Evolutionary conservation across 768 basidiomycete species (phyloP), one percentile per base, ranked within the genome.

Genomic region (Agrocybe chaxingu): DNA sequence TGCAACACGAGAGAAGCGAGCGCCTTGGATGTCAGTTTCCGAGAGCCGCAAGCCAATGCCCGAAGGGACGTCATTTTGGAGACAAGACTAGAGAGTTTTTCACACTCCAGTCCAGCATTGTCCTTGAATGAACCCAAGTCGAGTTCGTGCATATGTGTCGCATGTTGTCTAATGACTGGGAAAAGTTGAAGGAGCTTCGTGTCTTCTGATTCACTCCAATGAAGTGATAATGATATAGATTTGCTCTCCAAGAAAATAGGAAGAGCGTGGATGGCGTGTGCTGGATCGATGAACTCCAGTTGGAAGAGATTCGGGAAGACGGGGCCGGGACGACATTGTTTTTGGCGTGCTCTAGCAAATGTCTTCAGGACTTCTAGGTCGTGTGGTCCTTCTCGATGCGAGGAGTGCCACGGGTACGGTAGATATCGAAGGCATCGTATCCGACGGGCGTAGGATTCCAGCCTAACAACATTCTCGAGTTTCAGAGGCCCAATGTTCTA

Each of bases 111-210:
- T 9, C 35, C 35, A 16, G 13, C 18, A 3, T 11, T 30, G 6
- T 42, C 42, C 38, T 50, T 33, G 7, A 50, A 32, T 1, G 47
- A 40, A n/a, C 53, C 52, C 5, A 57, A 32, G 33, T 57, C 56
- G 12, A 57, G 53, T 43, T 57, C 56, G 35, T 51, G 39, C 50
- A 54, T 54, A 24, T 54, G 51, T 8, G 45, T 29, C 7, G 56
- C 56, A 31, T 48, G 33, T 30, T 37, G 8, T n/a, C 41, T 41
- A 30, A 57, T 54, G 2, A 42, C 37, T 1, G 33, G 42, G 35
- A 54, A 51, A 16, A 57, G 16, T 4, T 10, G 24, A 12, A 33
- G 16, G 12, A 49, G 7, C 11, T 24, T 42, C n/a, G 7, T 32
- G 30, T 37, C 12, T 7, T 10, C 37, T 0, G 44, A 12, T 12